phyloP scores from a whole-genome alignment of 495 filamentous ascomycete species.

The Xylaria nigripes region DNA sequence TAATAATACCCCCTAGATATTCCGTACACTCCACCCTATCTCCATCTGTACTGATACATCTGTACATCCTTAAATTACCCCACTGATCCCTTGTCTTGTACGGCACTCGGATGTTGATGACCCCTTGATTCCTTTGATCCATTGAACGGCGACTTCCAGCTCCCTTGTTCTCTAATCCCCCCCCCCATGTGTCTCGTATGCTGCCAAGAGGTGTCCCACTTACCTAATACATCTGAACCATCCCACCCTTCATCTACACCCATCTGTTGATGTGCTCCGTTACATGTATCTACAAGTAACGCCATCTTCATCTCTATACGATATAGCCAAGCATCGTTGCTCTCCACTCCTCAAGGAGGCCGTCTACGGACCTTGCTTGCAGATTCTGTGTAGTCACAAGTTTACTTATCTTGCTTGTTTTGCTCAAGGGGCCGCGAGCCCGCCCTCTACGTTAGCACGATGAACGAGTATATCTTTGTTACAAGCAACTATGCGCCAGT shows the following conservation, averaged over 20 bases:
- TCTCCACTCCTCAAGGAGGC: not conserved
- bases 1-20: not conserved
- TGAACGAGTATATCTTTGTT: constrained; percentile 12
- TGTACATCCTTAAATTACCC: not conserved
- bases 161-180: not conserved
- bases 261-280: not conserved
- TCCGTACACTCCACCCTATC: not conserved
- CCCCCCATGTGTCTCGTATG: not conserved
- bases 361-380: not conserved
- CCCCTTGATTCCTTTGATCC: not conserved
- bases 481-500: constrained; percentile 5
- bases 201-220: not conserved
- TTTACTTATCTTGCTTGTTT: not conserved
- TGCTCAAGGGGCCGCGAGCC: constrained; percentile 2
- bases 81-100: not conserved
- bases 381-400: not conserved
- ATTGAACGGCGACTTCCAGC: not conserved
- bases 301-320: not conserved
- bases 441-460: not conserved
- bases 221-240: not conserved
- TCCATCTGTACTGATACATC: not conserved
- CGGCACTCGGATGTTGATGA: not conserved
- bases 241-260: not conserved
- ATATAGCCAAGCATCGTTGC: not conserved
- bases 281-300: not conserved